Evolutionary conservation across 1,139 yeast genomes (phyloP), one percentile per base, ranked within the genome.

Genomic region (Yamadazyma conglobata): DNA sequence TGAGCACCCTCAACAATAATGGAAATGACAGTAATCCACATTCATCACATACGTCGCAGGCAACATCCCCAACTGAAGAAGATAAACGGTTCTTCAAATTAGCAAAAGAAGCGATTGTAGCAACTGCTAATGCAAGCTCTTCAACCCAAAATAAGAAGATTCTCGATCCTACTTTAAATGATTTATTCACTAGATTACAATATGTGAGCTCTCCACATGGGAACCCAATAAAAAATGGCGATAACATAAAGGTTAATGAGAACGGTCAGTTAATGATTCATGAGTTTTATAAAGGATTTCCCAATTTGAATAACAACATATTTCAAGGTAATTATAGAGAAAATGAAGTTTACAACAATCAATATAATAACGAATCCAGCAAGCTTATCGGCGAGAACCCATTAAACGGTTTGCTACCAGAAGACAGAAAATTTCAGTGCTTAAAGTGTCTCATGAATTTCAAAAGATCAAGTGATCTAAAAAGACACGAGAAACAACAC

Each of bases 401-500:
- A 5, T 23, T 30, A 14, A 26, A 22, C 12, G 24, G 26, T 8
- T 6, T 14, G 3, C 19, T 21, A 14, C 19, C 27, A 14, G 35
- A 40, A 22, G 40, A 38, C 21, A 28, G 73, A 21, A 66, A 62
- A 34, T 73, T 62, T 40, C 56, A 63, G 9, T 75, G 81, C 46
- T 33, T 41, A 10, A 62, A 64, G 39, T 79, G 87, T 49, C 48
- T 64, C 3, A 62, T 77, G 63, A 64, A 76, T 19, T 79, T 80
- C 52, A 64, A 81, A 31, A 56, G 87, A 21, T 73, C 81, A 2
- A 69, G 77, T 8, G 87, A 79, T 52, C 60, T 79, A 42, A 77
- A 79, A 51, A 60, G 87, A 25, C 87, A 80, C 45, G 82, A 76
- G 43, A 70, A 74, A 36, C 79, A 75, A 33, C 80, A 74, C 50